Evolutionary conservation across 139 green algal genomes (phyloP).

Genomic region (Micractinium conductrix): DNA sequence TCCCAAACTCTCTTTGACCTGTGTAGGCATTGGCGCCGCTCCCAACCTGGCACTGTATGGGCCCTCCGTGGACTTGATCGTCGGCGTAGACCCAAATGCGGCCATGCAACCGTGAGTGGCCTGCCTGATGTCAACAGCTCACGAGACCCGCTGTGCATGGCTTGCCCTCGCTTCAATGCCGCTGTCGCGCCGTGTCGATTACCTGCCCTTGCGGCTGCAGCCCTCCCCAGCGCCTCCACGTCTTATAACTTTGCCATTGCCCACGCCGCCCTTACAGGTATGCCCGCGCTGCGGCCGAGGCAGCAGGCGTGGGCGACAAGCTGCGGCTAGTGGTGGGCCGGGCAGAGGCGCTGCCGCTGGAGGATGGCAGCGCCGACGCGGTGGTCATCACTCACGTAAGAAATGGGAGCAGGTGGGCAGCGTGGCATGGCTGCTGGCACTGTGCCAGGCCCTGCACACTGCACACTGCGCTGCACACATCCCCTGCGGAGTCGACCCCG

Average conservation of each 20-base stretch:
- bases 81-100: conserved; percentile 5
- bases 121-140: no score
- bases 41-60: conserved; percentile 20
- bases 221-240: no score
- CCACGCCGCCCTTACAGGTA: neutral
- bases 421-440: neutral
- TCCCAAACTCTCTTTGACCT: no score
- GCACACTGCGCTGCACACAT: no score
- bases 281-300: neutral
- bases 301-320: neutral
- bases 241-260: neutral
- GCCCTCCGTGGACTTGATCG: neutral
- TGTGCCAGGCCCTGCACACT: no score
- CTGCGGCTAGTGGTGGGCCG: conserved; percentile 2
- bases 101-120: conserved; percentile 6
- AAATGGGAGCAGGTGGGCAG: no score
- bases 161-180: neutral
- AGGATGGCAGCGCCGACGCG: neutral
- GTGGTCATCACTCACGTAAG: conserved; percentile 21
- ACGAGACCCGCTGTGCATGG: neutral
- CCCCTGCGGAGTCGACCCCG: no score
- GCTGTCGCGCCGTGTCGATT: neutral
- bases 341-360: conserved; percentile 27
- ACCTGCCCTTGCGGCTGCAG: no score
- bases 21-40: conserved; percentile 11